These are phyloP conservation scores for Thelonectria discophora DNA, from an alignment of 2,329 filamentous ascomycete genomes.

Conservation along the genomic window DNA sequence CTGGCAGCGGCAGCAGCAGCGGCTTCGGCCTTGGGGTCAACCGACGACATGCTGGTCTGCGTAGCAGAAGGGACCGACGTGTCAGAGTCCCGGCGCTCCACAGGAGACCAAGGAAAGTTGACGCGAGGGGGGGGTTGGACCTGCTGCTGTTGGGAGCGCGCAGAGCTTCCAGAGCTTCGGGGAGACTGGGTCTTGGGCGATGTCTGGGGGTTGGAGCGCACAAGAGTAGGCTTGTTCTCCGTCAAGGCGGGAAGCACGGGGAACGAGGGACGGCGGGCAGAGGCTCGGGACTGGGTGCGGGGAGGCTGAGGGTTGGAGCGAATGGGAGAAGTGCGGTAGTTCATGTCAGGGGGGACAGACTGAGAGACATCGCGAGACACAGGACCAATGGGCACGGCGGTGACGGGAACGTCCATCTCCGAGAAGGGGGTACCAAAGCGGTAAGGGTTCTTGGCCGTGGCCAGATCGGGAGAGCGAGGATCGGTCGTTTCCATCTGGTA, in stretches of 20 bases:
- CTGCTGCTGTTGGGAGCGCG: conserved; percentile 47
- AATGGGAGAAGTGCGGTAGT: conserved; percentile 65
- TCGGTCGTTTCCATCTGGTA: conserved; percentile 63
- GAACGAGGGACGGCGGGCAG: conserved; percentile 72
- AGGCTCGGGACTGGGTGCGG: conserved; percentile 64
- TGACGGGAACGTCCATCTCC: conserved; percentile 88
- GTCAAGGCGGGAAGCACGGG: conserved; percentile 73
- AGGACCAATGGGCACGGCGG: conserved; percentile 74
- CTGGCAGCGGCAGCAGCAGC: conserved; percentile 49
- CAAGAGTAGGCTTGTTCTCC: conserved; percentile 65
- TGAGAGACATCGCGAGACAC: conserved; percentile 83
- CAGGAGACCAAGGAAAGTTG: conserved; percentile 65
- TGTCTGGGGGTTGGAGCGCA: conserved; percentile 41
- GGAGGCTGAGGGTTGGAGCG: conserved; percentile 47
- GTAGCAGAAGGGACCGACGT: conserved; percentile 53
- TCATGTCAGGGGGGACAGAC: conserved; percentile 94
- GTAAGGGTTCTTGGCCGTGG: conserved; percentile 69
- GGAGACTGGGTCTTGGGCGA: conserved; percentile 51
- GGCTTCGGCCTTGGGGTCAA: not conserved
- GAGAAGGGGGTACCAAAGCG: conserved; percentile 88
- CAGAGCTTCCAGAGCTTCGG: conserved; percentile 46
- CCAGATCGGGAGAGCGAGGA: conserved; percentile 63
- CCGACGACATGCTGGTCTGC: conserved; percentile 34
- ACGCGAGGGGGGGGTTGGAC: conserved; percentile 63
- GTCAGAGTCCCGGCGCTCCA: conserved; percentile 57